Evolutionary conservation across 2,329 filamentous ascomycete genomes (phyloP), one percentile per base, ranked within the genome.

Genomic region (Fusarium tupiense): DNA sequence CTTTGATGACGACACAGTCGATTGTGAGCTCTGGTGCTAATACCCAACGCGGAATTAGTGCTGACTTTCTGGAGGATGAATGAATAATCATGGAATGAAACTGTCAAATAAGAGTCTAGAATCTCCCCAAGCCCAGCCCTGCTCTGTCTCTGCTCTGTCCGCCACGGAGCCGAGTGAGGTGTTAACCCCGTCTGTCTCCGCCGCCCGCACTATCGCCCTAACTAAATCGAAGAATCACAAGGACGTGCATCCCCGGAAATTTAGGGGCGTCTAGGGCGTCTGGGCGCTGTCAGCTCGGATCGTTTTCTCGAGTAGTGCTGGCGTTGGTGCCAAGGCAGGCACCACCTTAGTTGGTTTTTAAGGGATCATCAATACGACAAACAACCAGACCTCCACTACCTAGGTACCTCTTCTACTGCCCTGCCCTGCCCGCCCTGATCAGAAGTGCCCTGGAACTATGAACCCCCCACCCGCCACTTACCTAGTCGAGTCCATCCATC

Each of bases 1-100:
- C 43, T 63, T 58, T 64, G 64, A 75, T 75, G 69, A 75, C 64
- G 71, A 69, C 71, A 74, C 59, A 56, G 49, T 47, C 31, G 20
- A 44, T 33, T 53, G 35, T 31, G 43, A 37, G 38, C 20, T 58
- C 44, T 54, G 40, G 52, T 59, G n/a, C 69, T 72, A 54, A 41
- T 40, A 33, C 64, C 68, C 2, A 72, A 59, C 52, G 52, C 47
- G 59, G 61, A 35, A 60, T 61, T 74, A 75, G 72, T 69, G 72
- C 72, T 74, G 72, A 75, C 72, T 26, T 60, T 53, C 24, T 26
- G 33, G 26, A 44, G 40, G 35, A 38, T 69, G 38, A 46, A 56
- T 69, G 67, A 69, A 57, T 69, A 69, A 69, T 69, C 49, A 64
- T 46, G 59, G 31, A 69, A 44, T 24, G 26, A 40, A 41, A 38